Evolutionary conservation across 768 basidiomycete genomes (phyloP), one percentile per base, ranked within the genome.

Genomic region (Hygrocybe punicea): DNA sequence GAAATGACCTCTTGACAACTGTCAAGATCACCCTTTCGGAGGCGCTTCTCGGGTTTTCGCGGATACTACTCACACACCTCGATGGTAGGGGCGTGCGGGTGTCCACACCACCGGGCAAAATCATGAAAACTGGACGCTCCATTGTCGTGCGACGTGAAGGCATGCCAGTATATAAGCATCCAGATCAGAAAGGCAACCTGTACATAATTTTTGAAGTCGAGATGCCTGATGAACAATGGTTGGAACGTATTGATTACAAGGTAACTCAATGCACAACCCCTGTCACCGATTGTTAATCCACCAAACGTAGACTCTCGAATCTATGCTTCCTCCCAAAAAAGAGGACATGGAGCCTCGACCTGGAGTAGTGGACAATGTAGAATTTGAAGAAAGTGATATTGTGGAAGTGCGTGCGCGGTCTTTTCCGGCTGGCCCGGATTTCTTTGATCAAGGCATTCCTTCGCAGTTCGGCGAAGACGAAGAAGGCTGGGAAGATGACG

Each of bases 31-130:
- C 93, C 1, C 78, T 98, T 25, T 95, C 94, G 9, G 96, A 99
- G 72, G 91, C 94, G 3, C 81, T 98, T 9, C 81, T 97, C 53
- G 96, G 96, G n/a, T 95, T 99, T 75, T 90, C 87, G 47, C 84
- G 96, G 24, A 87, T 98, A 60, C 73, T 97, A 21, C 76, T 99
- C 56, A 90, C 87, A 6, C 96, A 99, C 69, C 79, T 99, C 29
- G 96, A 99, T 66, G 94, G 94, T 9, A 84, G 93, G 13, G 93
- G 93, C n/a, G 79, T 98, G 51, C 84, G 83, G 36, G 82, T 97
- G 11, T 73, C 84, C 0, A 87, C 83, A 61, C 90, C 90, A 4
- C 78, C 82, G 1, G 84, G 87, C 7, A 89, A 87, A 68, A 83
- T 94, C 25, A 81, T 95, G 66, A 83, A 84, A 59, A 80, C 85